Evolutionary conservation across 495 filamentous ascomycete genomes (phyloP).

Genomic region (Aspergillus nidulans): DNA sequence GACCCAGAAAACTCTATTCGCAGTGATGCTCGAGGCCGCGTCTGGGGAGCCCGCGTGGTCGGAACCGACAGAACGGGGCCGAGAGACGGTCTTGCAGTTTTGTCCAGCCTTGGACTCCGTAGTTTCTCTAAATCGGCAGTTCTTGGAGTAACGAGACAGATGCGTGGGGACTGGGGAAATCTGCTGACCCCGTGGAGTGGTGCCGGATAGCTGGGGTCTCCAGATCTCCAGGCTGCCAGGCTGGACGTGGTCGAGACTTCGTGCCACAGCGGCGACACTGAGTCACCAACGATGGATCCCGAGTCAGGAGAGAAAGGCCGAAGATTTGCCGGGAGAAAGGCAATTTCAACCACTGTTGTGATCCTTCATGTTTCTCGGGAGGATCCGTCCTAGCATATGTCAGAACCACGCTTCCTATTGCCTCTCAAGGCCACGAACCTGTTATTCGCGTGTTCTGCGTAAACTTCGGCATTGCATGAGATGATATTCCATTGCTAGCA

Average conservation of each 20-base stretch:
- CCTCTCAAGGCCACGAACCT: neutral
- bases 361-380: neutral
- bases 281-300: neutral
- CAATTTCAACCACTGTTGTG: neutral
- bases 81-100: too few relatives aligned
- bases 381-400: neutral
- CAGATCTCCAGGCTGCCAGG: neutral
- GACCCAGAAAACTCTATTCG: too few relatives aligned
- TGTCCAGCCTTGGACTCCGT: too few relatives aligned
- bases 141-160: neutral
- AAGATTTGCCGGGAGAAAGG: neutral
- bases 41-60: too few relatives aligned
- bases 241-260: neutral
- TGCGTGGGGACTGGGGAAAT: neutral
- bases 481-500: too few relatives aligned
- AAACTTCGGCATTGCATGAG: too few relatives aligned
- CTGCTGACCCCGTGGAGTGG: neutral
- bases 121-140: too few relatives aligned
- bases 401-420: neutral
- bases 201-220: neutral
- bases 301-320: neutral
- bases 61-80: too few relatives aligned
- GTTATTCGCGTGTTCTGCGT: too few relatives aligned
- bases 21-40: too few relatives aligned
- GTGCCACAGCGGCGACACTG: neutral